These are phyloP conservation scores for Petrea volubilis DNA, from an alignment of 257 asterid species.

Conservation along the genomic window DNA sequence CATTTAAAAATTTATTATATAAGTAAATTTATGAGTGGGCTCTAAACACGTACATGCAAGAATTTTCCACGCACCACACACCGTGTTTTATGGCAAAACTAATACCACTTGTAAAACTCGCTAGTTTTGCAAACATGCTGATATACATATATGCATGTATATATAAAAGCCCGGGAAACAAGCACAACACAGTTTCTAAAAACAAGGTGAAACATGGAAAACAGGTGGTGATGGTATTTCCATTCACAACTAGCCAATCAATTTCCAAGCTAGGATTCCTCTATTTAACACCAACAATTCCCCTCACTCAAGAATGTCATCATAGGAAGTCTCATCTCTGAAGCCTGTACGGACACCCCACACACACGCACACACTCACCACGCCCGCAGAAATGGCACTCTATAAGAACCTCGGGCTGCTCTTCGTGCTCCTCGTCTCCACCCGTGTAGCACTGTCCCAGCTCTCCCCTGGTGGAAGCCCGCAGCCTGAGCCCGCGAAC, in stretches of 20 bases:
- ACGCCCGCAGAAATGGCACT: slow-evolving; percentile 23
- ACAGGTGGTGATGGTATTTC: slow-evolving; percentile 15
- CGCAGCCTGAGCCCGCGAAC: too few relatives aligned
- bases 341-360: too few relatives aligned
- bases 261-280: background rate
- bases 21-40: too few relatives aligned
- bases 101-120: too few relatives aligned
- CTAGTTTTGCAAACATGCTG: too few relatives aligned
- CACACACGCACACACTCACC: background rate
- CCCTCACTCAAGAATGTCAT: slow-evolving; percentile 1
- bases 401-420: slow-evolving; percentile 18
- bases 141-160: too few relatives aligned
- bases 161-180: slow-evolving; percentile 19
- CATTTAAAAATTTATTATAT: too few relatives aligned
- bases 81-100: too few relatives aligned
- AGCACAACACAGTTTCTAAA: slow-evolving; percentile 11
- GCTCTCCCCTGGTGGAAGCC: too few relatives aligned
- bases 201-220: background rate
- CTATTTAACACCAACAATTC: background rate
- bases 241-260: slow-evolving; percentile 21
- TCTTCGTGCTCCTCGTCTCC: slow-evolving; percentile 31
- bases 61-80: too few relatives aligned
- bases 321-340: background rate
- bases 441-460: slow-evolving; percentile 5
- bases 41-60: too few relatives aligned